Base-by-base conservation (phyloP, 352 stramenopile genomes). In the Globisporangium spinosum region DNA sequence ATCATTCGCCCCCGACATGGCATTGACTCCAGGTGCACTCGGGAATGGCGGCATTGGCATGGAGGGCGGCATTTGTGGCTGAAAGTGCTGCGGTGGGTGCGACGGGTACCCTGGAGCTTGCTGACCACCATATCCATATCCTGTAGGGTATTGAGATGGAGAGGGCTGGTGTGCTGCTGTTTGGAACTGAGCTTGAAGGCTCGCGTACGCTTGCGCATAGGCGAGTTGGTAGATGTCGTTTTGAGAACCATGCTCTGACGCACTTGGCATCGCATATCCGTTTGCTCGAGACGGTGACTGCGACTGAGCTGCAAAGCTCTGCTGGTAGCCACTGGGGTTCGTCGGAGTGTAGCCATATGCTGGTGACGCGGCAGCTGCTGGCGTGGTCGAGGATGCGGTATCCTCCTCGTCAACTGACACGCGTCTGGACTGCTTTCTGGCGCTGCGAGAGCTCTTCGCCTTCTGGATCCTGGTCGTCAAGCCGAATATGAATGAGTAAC, bases 121-220 rank as follows among this genome's bases (percentile, higher is more conserved):
- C 27, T 61, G 67, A 27, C 12, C 51, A 7, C 35, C 35, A 51
- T 71, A 71, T 20, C 66, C 58, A 51, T 66, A 70, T 20, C 58
- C 58, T 15, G 13, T 43, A 35, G 51, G 20, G 53, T 66, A 70
- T 22, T 68, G 64, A n/a, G 61, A 4, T 29, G 68, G 45, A 49
- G 64, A 17, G 7, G 71, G 51, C 23, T 73, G 27, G 0, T 54
- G 57, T n/a, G 55, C 38, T 9, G 73, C 65, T 47, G 72, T 69
- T 55, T 87, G 77, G 58, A 83, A 78, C 54, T 93, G 85, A 55
- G 75, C 64, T 76, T 89, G 83, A 15, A 93, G 71, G 22, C 80
- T 75, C 7, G 82, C 77, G 59, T 90, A 93, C 9, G 82, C 84
- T 58, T 92, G 82, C 43, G 81, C 77, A 29, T 91, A 93, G 0